phyloP scores from a whole-genome alignment of 768 basidiomycete genomes.

The Rhizopogon sp. region DNA sequence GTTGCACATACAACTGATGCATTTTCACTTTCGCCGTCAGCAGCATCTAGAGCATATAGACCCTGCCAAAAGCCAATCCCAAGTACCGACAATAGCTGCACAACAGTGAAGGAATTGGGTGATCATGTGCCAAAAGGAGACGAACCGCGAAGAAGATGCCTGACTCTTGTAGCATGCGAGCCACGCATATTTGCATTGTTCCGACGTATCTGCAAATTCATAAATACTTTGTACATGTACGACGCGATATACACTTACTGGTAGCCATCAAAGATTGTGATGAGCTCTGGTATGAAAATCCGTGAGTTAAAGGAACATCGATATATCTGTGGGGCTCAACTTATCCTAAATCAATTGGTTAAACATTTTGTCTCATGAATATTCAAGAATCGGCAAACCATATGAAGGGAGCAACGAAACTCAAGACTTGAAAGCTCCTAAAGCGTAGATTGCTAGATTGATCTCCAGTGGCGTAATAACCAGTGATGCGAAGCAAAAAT shows the following conservation, averaged over 20 bases:
- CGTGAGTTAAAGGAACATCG: not conserved
- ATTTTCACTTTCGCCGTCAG: conserved; percentile 70
- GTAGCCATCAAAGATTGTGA: conserved; percentile 78
- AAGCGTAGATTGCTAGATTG: conserved; percentile 38
- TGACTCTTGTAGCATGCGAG: conserved; percentile 90
- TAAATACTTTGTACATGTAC: not conserved
- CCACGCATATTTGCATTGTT: conserved; percentile 90
- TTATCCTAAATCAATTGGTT: conserved; percentile 56
- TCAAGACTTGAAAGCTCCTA: conserved; percentile 82
- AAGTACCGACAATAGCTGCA: conserved; percentile 74
- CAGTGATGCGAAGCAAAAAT: conserved; percentile 65
- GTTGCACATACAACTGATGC: conserved; percentile 37
- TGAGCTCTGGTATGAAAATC: conserved; percentile 44
- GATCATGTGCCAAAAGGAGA: conserved; percentile 1
- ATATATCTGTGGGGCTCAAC: conserved; percentile 37
- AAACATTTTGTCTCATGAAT: not conserved
- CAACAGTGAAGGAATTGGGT: not conserved
- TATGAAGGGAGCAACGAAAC: conserved; percentile 83
- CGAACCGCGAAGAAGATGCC: conserved; percentile 86
- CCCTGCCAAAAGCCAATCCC: conserved; percentile 83
- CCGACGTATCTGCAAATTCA: conserved; percentile 63
- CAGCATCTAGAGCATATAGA: conserved; percentile 85
- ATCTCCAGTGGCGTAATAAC: conserved; percentile 37
- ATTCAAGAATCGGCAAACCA: conserved; percentile 48
- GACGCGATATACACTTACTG: conserved; percentile 41